Evolutionary conservation across 176 grass and related monocot genomes (phyloP).

Genomic region (Hyparrhenia diplandra): DNA sequence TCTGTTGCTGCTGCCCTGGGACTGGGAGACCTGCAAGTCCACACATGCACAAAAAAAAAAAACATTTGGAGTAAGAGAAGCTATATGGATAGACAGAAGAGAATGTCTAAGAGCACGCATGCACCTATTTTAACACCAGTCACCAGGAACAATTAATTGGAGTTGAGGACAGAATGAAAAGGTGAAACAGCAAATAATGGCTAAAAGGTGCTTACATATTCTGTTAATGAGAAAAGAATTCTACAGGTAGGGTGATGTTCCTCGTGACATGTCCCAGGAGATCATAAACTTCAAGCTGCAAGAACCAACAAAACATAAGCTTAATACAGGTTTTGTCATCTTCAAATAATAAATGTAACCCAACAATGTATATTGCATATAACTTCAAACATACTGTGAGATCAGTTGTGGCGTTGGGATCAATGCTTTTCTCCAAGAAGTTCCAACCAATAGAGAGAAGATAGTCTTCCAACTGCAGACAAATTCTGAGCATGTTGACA

Average conservation of each 20-base stretch:
- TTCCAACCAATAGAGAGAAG: constrained; percentile 1
- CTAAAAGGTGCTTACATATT: neutral
- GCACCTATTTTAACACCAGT: no score
- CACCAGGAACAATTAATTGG: no score
- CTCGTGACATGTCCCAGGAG: neutral
- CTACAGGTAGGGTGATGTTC: neutral
- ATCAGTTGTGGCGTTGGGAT: neutral
- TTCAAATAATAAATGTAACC: neutral
- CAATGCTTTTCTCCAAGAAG: neutral
- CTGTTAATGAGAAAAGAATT: neutral
- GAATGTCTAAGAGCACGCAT: no score
- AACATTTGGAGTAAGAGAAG: no score
- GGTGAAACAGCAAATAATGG: no score
- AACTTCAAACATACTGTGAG: neutral
- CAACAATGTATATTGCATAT: neutral
- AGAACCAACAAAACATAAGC: neutral
- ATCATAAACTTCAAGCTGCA: constrained; percentile 19
- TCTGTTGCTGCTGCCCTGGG: neutral
- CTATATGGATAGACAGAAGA: no score
- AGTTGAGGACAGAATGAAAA: no score
- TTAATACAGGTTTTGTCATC: neutral
- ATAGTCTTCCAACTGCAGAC: neutral
- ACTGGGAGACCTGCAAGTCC: neutral
- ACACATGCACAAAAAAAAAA: neutral
- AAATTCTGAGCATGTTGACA: neutral